Evolutionary conservation across 2,329 filamentous ascomycete species (phyloP), one percentile per base, ranked within the genome.

Genomic region (Blastomyces gilchristii): DNA sequence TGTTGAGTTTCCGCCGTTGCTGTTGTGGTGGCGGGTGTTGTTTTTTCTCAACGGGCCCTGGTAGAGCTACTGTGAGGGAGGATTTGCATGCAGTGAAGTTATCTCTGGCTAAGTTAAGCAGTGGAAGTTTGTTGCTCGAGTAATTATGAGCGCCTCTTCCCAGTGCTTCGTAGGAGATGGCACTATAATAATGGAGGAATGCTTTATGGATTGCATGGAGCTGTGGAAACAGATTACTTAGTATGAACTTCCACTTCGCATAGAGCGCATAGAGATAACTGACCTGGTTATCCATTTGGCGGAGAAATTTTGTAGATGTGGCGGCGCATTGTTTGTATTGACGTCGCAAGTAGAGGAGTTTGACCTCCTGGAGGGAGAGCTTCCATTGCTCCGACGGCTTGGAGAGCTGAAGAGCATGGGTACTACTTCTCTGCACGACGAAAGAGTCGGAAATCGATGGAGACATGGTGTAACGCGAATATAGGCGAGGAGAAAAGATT

Each of bases 131-230:
- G 49, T 75, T 75, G 28, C 67, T 68, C 1, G 80, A 81, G 66
- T 76, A 76, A n/a, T 77, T 71, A 62, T 81, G 79, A 60, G 80
- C 77, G 39, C 73, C 67, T 11, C 76, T 74, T 2, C 78, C 80
- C n/a, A 81, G 72, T 3, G 74, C 73, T 63, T 82, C 80, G 64
- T 79, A 77, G 34, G 74, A 78, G 11, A 79, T 70, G 2, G 75
- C 80, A 11, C 73, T 72, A 69, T 81, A 81, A 68, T 81, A 80
- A 63, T 74, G 72, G 49, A 81, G 72, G 66, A 76, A 81, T 5
- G 72, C 71, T 31, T 69, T 71, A 63, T 74, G 66, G 39, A 76
- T 65, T 7, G 71, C 68, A 63, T 76, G 67, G 28, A 73, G 66
- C 75, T 78, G 59, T 56, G n/a, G 7, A 57, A 41, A 49, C 52